phyloP scores from a whole-genome alignment of 768 basidiomycete species.

The Russula brevipes region DNA sequence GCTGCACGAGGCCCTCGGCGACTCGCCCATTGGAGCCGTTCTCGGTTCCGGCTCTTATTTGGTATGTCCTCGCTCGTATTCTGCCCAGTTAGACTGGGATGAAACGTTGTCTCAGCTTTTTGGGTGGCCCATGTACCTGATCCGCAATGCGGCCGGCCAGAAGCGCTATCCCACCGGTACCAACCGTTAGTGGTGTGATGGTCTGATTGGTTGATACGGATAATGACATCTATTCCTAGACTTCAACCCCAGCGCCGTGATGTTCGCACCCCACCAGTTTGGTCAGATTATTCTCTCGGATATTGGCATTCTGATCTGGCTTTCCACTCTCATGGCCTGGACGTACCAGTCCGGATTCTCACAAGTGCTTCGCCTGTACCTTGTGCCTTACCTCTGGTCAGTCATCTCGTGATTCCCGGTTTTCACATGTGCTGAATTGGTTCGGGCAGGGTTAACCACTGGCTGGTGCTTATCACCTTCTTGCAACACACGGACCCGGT shows the following conservation, averaged over 20 bases:
- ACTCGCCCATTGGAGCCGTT: slow-evolving; percentile 76
- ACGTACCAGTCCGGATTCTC: slow-evolving; percentile 59
- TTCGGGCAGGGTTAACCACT: slow-evolving; percentile 70
- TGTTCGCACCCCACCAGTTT: slow-evolving; percentile 82
- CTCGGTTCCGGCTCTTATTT: slow-evolving; percentile 52
- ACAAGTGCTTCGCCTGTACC: slow-evolving; percentile 72
- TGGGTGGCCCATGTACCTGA: slow-evolving; percentile 85
- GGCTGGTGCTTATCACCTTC: slow-evolving; percentile 96
- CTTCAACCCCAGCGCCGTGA: slow-evolving; percentile 69
- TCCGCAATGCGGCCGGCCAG: slow-evolving; percentile 83
- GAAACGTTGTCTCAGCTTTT: slow-evolving; percentile 42
- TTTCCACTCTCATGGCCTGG: slow-evolving; percentile 51
- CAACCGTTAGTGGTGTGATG: slow-evolving; percentile 55
- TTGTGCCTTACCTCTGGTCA: slow-evolving; percentile 84
- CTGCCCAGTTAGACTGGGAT: background rate
- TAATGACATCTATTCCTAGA: slow-evolving; percentile 37
- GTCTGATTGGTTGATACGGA: background rate
- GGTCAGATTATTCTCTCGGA: slow-evolving; percentile 76
- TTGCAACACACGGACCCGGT: slow-evolving; percentile 96
- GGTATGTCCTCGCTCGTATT: slow-evolving; percentile 33
- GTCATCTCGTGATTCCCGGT: slow-evolving; percentile 1
- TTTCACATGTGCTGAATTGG: background rate
- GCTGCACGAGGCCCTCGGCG: slow-evolving; percentile 81
- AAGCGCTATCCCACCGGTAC: slow-evolving; percentile 67
- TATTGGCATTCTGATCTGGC: slow-evolving; percentile 72